Base-by-base conservation (phyloP, 495 filamentous ascomycete species). In the Corynascus novoguineensis region DNA sequence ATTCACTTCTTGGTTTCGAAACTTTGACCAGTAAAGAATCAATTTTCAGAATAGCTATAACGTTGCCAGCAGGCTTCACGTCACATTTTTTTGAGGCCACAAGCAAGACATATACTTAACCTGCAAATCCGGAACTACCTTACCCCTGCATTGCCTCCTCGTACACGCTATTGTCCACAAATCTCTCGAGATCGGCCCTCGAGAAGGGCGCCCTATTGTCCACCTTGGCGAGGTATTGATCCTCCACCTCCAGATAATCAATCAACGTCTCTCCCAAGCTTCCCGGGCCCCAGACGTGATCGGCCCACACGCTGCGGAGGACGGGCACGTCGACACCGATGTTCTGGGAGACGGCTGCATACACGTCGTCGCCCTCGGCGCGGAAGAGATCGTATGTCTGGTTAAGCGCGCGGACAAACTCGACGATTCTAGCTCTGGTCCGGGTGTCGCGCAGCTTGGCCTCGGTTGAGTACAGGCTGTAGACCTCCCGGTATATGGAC, bases 401-500 rank as follows among this genome's bases (percentile, higher is more conserved):
- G 34, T 69, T 69, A 48, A 78, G 54, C 27, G 68, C 69, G 35
- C 63, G 53, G 41, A 78, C 52, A 53, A 72, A 78, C 15, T 50
- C 57, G 27, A 78, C 69, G 41, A 78, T 76, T 44, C 73, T 60
- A 48, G 60, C 64, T 25, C 74, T 58, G 58, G 55, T 71, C 1
- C 42, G 48, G 14, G 62, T 17, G 59, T 77, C 63, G 22, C 51
- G 54, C 27, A 75, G 63, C 55, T 72, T 73, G 21, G 74, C 68
- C 7, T 64, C 59, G 14, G 73, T 78, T 22, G 68, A 69, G 41
- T 73, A 66, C 10, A 78, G 60, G 46, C 63, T 73, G 61, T 69
- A 76, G 10, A 78, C 63, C 62, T 78, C 75, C 27, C 75, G 71
- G 54, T 78, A 78, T 2, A 72, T 38, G 7, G 63, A 60, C 31